Conservation (phyloP, 2,329 filamentous ascomycete genomes). For the Tolypocladium paradoxum region DNA sequence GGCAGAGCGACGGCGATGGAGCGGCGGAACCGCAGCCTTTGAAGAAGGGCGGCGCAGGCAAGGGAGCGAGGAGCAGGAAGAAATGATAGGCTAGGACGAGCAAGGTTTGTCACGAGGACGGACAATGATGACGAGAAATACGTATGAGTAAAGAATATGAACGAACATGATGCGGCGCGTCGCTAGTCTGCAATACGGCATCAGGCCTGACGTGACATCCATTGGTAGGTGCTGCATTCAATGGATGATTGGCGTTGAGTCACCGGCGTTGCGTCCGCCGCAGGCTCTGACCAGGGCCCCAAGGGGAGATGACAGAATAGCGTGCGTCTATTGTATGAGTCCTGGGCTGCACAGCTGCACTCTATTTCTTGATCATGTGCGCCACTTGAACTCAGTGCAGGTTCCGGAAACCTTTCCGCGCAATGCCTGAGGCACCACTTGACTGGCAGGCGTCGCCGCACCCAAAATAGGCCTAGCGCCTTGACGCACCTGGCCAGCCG, state of each 20-base stretch:
- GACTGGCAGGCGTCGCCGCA: conserved; percentile 5
- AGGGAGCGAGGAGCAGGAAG: conserved; percentile 30
- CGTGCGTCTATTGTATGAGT: background rate
- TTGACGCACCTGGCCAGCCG: conserved; percentile 21
- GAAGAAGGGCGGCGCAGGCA: conserved; percentile 28
- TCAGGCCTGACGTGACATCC: background rate
- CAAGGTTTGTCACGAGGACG: background rate
- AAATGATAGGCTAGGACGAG: conserved; percentile 12
- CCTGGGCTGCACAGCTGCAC: background rate
- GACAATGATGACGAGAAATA: background rate
- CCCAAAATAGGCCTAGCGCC: conserved; percentile 22
- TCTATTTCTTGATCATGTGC: background rate
- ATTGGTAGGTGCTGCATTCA: background rate
- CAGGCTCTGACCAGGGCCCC: background rate
- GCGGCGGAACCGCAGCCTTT: conserved; percentile 29
- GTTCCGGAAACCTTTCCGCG: background rate
- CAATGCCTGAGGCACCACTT: conserved; percentile 15
- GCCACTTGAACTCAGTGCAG: too few relatives aligned
- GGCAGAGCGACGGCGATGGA: conserved; percentile 49
- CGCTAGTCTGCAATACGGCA: background rate
- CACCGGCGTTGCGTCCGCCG: background rate
- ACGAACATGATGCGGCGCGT: background rate
- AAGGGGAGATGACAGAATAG: background rate
- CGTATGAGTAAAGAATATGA: background rate
- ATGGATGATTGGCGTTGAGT: background rate